Evolutionary conservation across 306 rosid species (phyloP).

Genomic region (Lathyrus aphaca): DNA sequence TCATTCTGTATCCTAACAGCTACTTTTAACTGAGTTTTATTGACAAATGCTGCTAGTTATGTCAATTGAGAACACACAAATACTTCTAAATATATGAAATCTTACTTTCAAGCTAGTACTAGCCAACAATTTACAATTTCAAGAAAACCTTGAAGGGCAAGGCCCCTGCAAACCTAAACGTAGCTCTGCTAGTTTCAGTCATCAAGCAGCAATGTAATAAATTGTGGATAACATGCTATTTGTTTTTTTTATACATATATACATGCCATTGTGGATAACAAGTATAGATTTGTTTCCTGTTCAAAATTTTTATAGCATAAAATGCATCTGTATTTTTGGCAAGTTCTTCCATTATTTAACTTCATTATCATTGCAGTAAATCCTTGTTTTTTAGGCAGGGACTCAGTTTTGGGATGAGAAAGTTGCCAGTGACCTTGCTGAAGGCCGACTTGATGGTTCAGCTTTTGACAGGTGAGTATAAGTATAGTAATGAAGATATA

Average conservation of each 20-base stretch:
- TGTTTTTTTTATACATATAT: no score
- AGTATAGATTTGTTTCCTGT: conserved; percentile 20
- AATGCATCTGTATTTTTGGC: not conserved
- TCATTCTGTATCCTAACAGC: no score
- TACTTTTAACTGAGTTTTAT: no score
- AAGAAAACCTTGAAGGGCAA: no score
- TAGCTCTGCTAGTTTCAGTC: not conserved
- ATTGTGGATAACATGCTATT: no score
- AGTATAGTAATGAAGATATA: not conserved
- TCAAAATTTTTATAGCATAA: not conserved
- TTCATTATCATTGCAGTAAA: conserved; percentile 34
- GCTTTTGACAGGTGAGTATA: conserved; percentile 83
- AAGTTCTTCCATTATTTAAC: conserved; percentile 30
- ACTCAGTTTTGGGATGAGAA: conserved; percentile 99
- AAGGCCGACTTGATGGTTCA: conserved; percentile 83
- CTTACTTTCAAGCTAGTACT: no score
- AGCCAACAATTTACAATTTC: no score
- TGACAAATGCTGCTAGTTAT: no score
- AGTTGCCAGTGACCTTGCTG: conserved; percentile 80
- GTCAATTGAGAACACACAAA: no score
- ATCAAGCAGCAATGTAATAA: conserved; percentile 7
- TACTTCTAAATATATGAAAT: no score
- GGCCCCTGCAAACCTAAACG: not conserved
- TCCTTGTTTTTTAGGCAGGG: conserved; percentile 72
- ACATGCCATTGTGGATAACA: not conserved